Evolutionary conservation across 140 eudicot species (phyloP), one percentile per base, ranked within the genome.

Genomic region (Flaveria floridana): DNA sequence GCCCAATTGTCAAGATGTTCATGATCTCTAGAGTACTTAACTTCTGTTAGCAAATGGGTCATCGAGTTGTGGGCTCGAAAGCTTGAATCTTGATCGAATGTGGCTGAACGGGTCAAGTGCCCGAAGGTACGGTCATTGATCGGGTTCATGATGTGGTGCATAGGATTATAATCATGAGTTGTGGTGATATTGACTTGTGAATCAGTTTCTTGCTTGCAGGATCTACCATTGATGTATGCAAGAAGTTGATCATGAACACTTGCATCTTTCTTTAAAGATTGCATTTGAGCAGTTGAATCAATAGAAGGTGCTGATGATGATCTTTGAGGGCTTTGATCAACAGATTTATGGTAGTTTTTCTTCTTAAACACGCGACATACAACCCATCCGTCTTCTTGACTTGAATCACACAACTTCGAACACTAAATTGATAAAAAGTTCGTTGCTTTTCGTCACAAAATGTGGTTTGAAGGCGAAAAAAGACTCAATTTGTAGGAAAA

Each of bases 351-450:
- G 67, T 72, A 82, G 82, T 82, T 82, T 61, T 82, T 82, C 85
- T 85, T 85, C 61, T 79, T 85, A 76, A 85, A 85, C 13, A 85
- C 89, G 15, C 86, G 78, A 46, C 89, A 85, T 13, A 85, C 86
- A 4, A 82, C 89, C 89, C 89, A 85, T 3, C 89, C 89, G 20
- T 85, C 89, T 76, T 85, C 89, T 78, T 85, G 86, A 26, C 63
- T 65, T 8, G 76, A 73, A 51, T 82, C 86, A 6, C 82, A 65
- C 48, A 65, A 4, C 66, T 55, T 76, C 19, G 71, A 71, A 56
- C 50, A 50, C 70, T 65, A 65, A 65, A 65, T 72, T 59, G 19
- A 25, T 12, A 21, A 34, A 72, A 77, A 25, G 37, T 37, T 65
- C 1, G 48, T 30, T 28, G 70, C 70, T 64, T 34, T 34, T 65